Conservation (phyloP, 106 monocot genomes). For the Dioscorea alata region DNA sequence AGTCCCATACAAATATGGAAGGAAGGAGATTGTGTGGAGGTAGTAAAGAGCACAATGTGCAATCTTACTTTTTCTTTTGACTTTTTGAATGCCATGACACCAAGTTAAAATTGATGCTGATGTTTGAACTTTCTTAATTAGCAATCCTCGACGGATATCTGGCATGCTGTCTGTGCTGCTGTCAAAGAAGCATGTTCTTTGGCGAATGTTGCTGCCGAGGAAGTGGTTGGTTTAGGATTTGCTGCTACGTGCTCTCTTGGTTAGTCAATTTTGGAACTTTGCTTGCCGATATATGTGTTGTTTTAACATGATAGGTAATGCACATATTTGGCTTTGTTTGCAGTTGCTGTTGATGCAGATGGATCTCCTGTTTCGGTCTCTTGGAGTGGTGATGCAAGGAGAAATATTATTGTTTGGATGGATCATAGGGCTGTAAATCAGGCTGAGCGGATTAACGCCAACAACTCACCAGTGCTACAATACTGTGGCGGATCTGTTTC, state of each 20-base stretch:
- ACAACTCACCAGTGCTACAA: slow-evolving; percentile 74
- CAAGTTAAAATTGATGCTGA: not conserved
- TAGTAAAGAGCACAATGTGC: slow-evolving; percentile 9
- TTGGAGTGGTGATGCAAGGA: slow-evolving; percentile 82
- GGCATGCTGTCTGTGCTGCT: slow-evolving; percentile 90
- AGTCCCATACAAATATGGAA: slow-evolving; percentile 99
- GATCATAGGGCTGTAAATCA: slow-evolving; percentile 95
- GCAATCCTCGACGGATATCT: slow-evolving; percentile 99
- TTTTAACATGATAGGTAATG: not conserved
- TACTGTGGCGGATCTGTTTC: slow-evolving; percentile 87
- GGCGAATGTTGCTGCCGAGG: slow-evolving; percentile 43
- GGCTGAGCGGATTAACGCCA: slow-evolving; percentile 74
- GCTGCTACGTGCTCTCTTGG: slow-evolving; percentile 97
- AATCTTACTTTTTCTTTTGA: too few relatives aligned
- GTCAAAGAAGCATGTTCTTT: slow-evolving; percentile 70
- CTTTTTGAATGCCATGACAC: too few relatives aligned
- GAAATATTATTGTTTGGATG: slow-evolving; percentile 97
- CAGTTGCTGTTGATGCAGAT: slow-evolving; percentile 97
- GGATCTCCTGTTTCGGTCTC: slow-evolving; percentile 93
- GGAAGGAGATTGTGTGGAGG: slow-evolving; percentile 81
- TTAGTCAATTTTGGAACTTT: slow-evolving; percentile 15
- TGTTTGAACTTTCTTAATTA: slow-evolving; percentile 19
- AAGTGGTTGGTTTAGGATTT: slow-evolving; percentile 81
- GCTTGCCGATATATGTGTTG: too few relatives aligned
- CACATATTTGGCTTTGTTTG: slow-evolving; percentile 10